Evolutionary conservation across 2,329 filamentous ascomycete genomes (phyloP), one percentile per base, ranked within the genome.

Genomic region (Colletotrichum lini): DNA sequence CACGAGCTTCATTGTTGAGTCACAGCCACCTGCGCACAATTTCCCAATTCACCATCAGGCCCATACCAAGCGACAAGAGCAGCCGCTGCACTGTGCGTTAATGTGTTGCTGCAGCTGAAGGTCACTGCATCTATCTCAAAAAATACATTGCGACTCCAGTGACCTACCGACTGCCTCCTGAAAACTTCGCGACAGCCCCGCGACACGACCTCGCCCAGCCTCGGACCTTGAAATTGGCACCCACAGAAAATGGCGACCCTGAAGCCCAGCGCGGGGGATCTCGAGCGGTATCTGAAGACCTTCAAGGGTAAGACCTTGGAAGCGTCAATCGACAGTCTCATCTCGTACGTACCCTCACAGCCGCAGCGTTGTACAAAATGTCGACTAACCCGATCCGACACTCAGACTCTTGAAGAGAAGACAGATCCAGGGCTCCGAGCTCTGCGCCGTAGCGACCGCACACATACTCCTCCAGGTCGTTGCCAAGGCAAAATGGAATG

Each of bases 381-480:
- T 57, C 42, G n/a, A 52, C 71, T 71, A 61, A 71, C 61, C 35
- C 21, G 45, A 73, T 71, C 40, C 58, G 54, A 4, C 10, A 44
- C 16, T 8, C 76, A 96, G 94, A 63, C 91, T 98, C 23, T 89
- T 99, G 74, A 98, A 98, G 82, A 89, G 95, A 80, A 89, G 95
- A 76, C 96, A 98, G 80, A 97, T 99, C 78, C 90, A 90, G 73
- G 94, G 94, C 75, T 94, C 95, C 57, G 91, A 96, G 81, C 90
- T 93, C 80, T 98, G 95, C 83, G 96, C 96, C 68, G 91, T 96
- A 70, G 95, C 95, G 72, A 98, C 96, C 3, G 94, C 95, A 26
- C 93, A 97, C 77, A 91, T 98, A 38, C 90, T 99, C 53, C 89
- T 95, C 62, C 93, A 94, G 72, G 93, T 98, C 26, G 94, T 99